A percentile compares a stretch with the other conserved stretches of the same genome.
These are phyloP conservation scores for Dissoconium aciculare DNA, from an alignment of 2,329 filamentous ascomycete species.

Conservation along the genomic window DNA sequence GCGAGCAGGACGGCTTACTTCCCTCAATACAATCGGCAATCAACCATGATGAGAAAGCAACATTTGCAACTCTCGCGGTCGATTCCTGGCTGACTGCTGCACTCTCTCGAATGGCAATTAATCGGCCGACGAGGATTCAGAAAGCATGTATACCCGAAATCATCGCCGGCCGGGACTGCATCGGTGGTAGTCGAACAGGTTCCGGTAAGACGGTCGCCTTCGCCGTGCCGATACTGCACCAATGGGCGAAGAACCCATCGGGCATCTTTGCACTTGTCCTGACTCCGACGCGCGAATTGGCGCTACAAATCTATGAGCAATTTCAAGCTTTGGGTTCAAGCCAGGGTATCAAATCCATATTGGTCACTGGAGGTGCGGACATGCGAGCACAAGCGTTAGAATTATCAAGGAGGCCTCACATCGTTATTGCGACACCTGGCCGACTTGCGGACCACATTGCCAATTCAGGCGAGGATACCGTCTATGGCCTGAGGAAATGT, in stretches of 20 bases:
- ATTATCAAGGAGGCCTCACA: constrained; percentile 65
- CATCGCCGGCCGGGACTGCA: constrained; percentile 78
- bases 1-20: constrained; percentile 6
- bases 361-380: constrained; percentile 86
- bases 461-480: constrained; percentile 80
- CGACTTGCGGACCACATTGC: constrained; percentile 86
- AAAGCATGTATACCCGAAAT: constrained; percentile 87
- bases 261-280: constrained; percentile 82
- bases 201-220: constrained; percentile 97
- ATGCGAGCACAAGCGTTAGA: constrained; percentile 84
- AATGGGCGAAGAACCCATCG: constrained; percentile 81
- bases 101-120: constrained; percentile 64
- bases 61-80: constrained; percentile 21
- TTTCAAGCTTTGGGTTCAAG: constrained; percentile 82
- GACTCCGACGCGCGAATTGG: constrained; percentile 82
- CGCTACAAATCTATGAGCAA: constrained; percentile 91
- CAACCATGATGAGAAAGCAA: constrained; percentile 15
- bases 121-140: constrained; percentile 80
- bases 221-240: constrained; percentile 82
- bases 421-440: constrained; percentile 89
- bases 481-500: constrained; percentile 63
- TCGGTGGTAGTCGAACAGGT: constrained; percentile 85
- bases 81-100: constrained; percentile 67
- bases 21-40: constrained; percentile 17
- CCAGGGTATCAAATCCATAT: constrained; percentile 69